phyloP scores from a whole-genome alignment of 2,329 filamentous ascomycete species.

The Hymenoscyphus salicellus region DNA sequence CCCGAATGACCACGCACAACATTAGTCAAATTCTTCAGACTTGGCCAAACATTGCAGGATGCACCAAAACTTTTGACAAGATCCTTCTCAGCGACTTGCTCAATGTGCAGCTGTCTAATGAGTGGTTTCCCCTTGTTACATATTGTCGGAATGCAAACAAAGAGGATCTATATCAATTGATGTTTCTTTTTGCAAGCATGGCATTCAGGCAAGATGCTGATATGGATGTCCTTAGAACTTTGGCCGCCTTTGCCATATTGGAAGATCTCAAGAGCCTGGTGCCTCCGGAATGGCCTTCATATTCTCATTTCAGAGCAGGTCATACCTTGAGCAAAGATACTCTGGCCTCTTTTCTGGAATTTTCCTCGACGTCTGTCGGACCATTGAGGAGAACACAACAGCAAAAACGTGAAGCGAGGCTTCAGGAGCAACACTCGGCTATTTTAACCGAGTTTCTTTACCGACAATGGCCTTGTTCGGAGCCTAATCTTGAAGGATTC shows the following conservation, averaged over 20 bases:
- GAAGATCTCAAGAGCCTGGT: slow-evolving; percentile 39
- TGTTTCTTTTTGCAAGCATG: slow-evolving; percentile 47
- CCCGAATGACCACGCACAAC: slow-evolving; percentile 24
- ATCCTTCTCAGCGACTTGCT: slow-evolving; percentile 42
- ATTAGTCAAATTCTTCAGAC: slow-evolving; percentile 35
- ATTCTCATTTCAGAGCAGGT: slow-evolving; percentile 15
- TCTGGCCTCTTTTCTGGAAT: no score
- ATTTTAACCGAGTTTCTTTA: slow-evolving; percentile 43
- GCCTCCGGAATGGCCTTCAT: slow-evolving; percentile 39
- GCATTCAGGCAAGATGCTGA: slow-evolving; percentile 41
- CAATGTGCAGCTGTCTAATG: slow-evolving; percentile 39
- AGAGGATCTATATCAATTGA: slow-evolving; percentile 38
- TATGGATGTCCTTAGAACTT: slow-evolving; percentile 41
- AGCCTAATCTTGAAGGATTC: slow-evolving; percentile 36
- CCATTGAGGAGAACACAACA: no score
- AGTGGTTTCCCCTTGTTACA: slow-evolving; percentile 41
- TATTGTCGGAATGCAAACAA: slow-evolving; percentile 33
- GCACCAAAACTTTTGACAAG: slow-evolving; percentile 31
- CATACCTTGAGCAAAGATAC: no score
- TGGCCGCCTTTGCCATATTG: slow-evolving; percentile 46
- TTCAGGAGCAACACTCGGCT: slow-evolving; percentile 38
- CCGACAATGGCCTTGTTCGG: slow-evolving; percentile 44
- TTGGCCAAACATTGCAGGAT: slow-evolving; percentile 41
- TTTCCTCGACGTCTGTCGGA: no score
- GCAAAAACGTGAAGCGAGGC: no score